Percentiles rank a stretch among this genome's conserved stretches.
phyloP scores from a whole-genome alignment of 176 grass and related monocot genomes.

The Musa itinerans region DNA sequence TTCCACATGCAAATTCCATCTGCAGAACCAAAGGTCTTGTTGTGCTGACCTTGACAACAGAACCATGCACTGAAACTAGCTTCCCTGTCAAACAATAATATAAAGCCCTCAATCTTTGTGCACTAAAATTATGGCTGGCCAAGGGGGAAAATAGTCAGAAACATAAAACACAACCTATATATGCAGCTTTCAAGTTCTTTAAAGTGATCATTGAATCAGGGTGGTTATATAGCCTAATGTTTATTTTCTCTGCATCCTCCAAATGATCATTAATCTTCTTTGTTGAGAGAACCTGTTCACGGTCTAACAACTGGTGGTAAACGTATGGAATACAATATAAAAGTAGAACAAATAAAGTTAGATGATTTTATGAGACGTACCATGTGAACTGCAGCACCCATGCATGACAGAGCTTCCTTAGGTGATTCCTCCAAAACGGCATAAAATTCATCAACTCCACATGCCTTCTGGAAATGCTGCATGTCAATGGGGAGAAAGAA shows the following conservation, averaged over 20 bases:
- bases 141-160: slow-evolving; percentile 5
- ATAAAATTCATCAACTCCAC: slow-evolving; percentile 27
- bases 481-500: slow-evolving; percentile 56
- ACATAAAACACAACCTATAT: slow-evolving; percentile 49
- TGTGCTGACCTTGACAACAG: slow-evolving; percentile 85
- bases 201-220: slow-evolving; percentile 38
- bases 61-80: slow-evolving; percentile 62
- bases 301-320: slow-evolving; percentile 8
- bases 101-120: slow-evolving; percentile 18
- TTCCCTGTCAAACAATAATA: slow-evolving; percentile 44
- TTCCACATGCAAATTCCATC: slow-evolving; percentile 56
- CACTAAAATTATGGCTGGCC: not conserved
- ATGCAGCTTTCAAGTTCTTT: slow-evolving; percentile 75
- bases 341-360: not conserved
- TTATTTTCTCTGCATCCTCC: slow-evolving; percentile 44
- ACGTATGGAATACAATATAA: not conserved
- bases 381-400: slow-evolving; percentile 78
- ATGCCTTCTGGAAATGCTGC: slow-evolving; percentile 39
- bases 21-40: slow-evolving; percentile 67
- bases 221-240: slow-evolving; percentile 82
- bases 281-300: slow-evolving; percentile 30
- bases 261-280: slow-evolving; percentile 21
- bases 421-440: slow-evolving; percentile 38
- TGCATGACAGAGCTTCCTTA: slow-evolving; percentile 64
- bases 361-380: slow-evolving; percentile 29